Conservation (phyloP, 306 rosid genomes). For the Vigna reflexopilosa region DNA sequence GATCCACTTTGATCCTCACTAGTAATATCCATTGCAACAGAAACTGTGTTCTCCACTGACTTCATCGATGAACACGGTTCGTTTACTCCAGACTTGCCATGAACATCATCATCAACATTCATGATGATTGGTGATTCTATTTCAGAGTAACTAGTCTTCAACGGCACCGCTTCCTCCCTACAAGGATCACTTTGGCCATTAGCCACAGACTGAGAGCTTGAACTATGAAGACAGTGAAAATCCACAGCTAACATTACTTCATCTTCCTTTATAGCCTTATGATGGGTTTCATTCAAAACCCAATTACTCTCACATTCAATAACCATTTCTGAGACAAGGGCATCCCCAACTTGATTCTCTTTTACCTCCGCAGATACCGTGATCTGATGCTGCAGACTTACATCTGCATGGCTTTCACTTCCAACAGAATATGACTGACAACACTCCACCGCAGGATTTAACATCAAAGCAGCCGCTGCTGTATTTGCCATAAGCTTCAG, state of each 20-base stretch:
- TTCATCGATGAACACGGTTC: constrained; percentile 35
- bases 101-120: constrained; percentile 47
- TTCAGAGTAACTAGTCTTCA: constrained; percentile 40
- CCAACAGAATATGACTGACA: constrained; percentile 52
- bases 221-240: constrained; percentile 43
- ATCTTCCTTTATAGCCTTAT: constrained; percentile 42
- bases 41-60: constrained; percentile 47
- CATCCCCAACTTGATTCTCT: constrained; percentile 51
- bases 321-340: constrained; percentile 52
- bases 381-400: constrained; percentile 46
- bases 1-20: constrained; percentile 50
- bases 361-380: constrained; percentile 49
- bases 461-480: constrained; percentile 60
- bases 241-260: constrained; percentile 47
- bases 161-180: constrained; percentile 34
- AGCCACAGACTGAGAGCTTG: constrained; percentile 44
- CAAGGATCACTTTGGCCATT: constrained; percentile 20
- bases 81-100: constrained; percentile 30
- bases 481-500: constrained; percentile 71
- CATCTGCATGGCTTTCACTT: constrained; percentile 44
- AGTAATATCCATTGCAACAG: constrained; percentile 50
- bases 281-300: constrained; percentile 45
- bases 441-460: constrained; percentile 50
- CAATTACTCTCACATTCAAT: constrained; percentile 50
- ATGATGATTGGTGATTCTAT: constrained; percentile 36